A percentile compares a stretch with the other conserved stretches of the same genome.
These are phyloP conservation scores for Verticillium longisporum DNA, from an alignment of 2,329 filamentous ascomycete species.

Conservation along the genomic window DNA sequence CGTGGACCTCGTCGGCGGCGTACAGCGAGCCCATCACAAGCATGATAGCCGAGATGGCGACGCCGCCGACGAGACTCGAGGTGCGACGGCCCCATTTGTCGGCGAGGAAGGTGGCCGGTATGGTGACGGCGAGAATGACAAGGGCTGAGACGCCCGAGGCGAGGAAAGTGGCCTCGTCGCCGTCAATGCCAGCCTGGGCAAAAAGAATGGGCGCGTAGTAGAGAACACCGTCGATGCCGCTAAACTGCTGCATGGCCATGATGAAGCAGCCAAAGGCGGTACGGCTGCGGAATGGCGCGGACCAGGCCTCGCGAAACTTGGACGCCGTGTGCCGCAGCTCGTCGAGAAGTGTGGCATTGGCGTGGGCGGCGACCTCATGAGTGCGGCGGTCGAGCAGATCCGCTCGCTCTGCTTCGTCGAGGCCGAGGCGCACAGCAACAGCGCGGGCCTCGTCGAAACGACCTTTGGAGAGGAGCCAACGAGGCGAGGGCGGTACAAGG, in stretches of 20 bases:
- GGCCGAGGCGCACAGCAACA: conserved; percentile 34
- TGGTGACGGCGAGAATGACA: conserved; percentile 48
- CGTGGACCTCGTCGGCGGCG: conserved; percentile 34
- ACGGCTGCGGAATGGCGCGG: conserved; percentile 28
- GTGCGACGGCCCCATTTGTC: conserved; percentile 52
- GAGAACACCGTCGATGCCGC: conserved; percentile 55
- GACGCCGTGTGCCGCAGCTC: conserved; percentile 25
- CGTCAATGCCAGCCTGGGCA: conserved; percentile 49
- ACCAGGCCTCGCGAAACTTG: neutral
- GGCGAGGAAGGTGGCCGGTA: conserved; percentile 48
- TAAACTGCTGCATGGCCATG: conserved; percentile 53
- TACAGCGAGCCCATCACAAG: conserved; percentile 47
- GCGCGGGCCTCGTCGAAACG: conserved; percentile 34
- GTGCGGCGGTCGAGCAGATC: conserved; percentile 23
- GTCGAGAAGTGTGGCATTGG: conserved; percentile 22
- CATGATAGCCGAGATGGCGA: conserved; percentile 42
- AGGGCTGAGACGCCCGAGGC: conserved; percentile 55
- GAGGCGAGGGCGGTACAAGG: conserved; percentile 46
- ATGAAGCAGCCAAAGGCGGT: conserved; percentile 49
- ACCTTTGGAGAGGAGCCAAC: conserved; percentile 48
- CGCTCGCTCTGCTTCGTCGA: conserved; percentile 38
- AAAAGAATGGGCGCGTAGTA: conserved; percentile 60
- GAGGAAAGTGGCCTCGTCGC: conserved; percentile 47
- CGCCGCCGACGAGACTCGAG: conserved; percentile 45
- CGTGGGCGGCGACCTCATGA: conserved; percentile 18